Evolutionary conservation across 768 basidiomycete genomes (phyloP).

Genomic region (Suillus plorans): DNA sequence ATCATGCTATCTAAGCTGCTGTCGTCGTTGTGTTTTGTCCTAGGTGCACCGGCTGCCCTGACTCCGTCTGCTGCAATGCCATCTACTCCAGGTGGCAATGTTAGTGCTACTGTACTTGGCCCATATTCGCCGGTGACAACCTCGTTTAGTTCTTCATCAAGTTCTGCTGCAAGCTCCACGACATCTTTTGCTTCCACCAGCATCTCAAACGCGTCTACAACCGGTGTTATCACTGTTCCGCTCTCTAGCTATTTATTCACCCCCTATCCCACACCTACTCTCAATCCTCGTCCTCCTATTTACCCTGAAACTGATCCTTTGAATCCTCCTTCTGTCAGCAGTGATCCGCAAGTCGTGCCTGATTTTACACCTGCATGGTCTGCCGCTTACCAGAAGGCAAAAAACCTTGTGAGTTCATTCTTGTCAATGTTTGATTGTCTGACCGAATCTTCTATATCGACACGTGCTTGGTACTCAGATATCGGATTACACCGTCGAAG

Average conservation of each 20-base stretch:
- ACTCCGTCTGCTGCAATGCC: neutral
- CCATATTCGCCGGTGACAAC: neutral
- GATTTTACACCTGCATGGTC: conserved; percentile 49
- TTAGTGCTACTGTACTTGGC: neutral
- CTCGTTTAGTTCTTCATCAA: neutral
- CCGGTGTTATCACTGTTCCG: conserved; percentile 30
- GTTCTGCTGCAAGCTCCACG: neutral
- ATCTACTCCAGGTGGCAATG: neutral
- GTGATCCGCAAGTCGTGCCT: conserved; percentile 33
- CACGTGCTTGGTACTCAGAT: conserved; percentile 28
- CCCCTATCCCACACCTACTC: conserved; percentile 57
- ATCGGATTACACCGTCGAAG: conserved; percentile 31
- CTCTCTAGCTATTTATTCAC: conserved; percentile 43
- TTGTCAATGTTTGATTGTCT: neutral
- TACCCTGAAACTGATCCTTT: conserved; percentile 53
- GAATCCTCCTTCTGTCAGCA: conserved; percentile 49
- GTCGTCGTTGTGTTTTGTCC: neutral
- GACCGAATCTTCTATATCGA: neutral
- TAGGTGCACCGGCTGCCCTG: neutral
- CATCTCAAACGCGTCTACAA: conserved; percentile 10
- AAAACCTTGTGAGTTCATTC: conserved; percentile 39
- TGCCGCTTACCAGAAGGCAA: conserved; percentile 55
- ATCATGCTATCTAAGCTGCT: neutral
- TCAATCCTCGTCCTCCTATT: conserved; percentile 45
- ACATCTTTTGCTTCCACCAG: neutral